Evolutionary conservation across 192 early-diverging fungal genomes (phyloP).

Genomic region (Rhizophagus prolifer): DNA sequence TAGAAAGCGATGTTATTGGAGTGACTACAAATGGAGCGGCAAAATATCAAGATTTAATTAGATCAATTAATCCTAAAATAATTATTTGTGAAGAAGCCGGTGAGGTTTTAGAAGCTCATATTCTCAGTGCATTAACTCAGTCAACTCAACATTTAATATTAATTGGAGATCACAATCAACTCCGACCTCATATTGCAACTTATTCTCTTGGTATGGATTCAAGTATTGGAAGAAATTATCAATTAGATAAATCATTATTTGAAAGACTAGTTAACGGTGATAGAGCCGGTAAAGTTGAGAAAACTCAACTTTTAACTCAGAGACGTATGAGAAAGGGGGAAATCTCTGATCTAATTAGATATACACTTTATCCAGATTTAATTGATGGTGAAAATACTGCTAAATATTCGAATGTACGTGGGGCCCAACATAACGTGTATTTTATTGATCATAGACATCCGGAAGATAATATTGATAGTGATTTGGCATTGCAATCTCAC

Average conservation of each 20-base stretch:
- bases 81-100: slow-evolving; percentile 63
- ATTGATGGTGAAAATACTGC: slow-evolving; percentile 38
- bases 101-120: slow-evolving; percentile 58
- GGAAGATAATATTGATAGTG: slow-evolving; percentile 37
- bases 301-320: slow-evolving; percentile 29
- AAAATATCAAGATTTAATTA: slow-evolving; percentile 35
- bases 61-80: slow-evolving; percentile 43
- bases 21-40: slow-evolving; percentile 64
- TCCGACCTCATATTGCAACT: neutral
- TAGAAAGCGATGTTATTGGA: slow-evolving; percentile 45
- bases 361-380: slow-evolving; percentile 47
- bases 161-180: slow-evolving; percentile 40
- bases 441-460: slow-evolving; percentile 50
- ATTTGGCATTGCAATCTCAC: slow-evolving; percentile 45
- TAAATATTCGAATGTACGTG: slow-evolving; percentile 36
- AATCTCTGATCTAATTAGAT: slow-evolving; percentile 47
- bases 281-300: neutral
- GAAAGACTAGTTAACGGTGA: slow-evolving; percentile 36
- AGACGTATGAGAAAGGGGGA: slow-evolving; percentile 56
- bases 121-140: slow-evolving; percentile 42
- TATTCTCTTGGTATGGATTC: slow-evolving; percentile 38
- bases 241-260: slow-evolving; percentile 51
- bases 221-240: slow-evolving; percentile 37
- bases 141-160: slow-evolving; percentile 56
- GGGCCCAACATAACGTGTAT: slow-evolving; percentile 45